Evolutionary conservation across 139 green algal species (phyloP).

Genomic region (Picochlorum sp.): DNA sequence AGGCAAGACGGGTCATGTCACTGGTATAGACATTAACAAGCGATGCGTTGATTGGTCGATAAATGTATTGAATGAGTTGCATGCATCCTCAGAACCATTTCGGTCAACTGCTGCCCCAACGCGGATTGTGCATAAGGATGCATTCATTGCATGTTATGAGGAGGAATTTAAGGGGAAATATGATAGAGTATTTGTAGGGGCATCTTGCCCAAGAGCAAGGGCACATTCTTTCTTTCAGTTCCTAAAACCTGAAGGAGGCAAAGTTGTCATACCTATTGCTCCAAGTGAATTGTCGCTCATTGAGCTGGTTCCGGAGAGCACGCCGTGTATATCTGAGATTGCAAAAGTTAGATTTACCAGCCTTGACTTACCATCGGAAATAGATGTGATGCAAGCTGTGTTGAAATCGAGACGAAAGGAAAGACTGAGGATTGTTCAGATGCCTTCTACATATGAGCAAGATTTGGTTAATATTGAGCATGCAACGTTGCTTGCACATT

Average conservation of each 20-base stretch:
- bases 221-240: constrained; percentile 28
- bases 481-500: not conserved
- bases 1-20: constrained; percentile 11
- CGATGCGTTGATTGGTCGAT: constrained; percentile 14
- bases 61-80: constrained; percentile 24
- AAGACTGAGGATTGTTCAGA: constrained; percentile 9
- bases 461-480: constrained; percentile 26
- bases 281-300: constrained; percentile 40
- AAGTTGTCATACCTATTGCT: constrained; percentile 34
- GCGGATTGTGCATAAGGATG: constrained; percentile 39
- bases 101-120: constrained; percentile 13
- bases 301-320: not conserved
- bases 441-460: constrained; percentile 37
- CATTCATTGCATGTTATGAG: constrained; percentile 37
- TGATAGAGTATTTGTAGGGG: constrained; percentile 53
- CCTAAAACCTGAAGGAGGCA: constrained; percentile 15
- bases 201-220: constrained; percentile 31
- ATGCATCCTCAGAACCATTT: constrained; percentile 18
- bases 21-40: constrained; percentile 44
- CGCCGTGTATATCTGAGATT: constrained; percentile 22
- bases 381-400: constrained; percentile 38
- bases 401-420: constrained; percentile 23
- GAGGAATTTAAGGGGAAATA: constrained; percentile 29
- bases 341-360: constrained; percentile 51
- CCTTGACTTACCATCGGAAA: constrained; percentile 49